Conservation (phyloP, 306 rosid genomes). For the Prinsepia uniflora region DNA sequence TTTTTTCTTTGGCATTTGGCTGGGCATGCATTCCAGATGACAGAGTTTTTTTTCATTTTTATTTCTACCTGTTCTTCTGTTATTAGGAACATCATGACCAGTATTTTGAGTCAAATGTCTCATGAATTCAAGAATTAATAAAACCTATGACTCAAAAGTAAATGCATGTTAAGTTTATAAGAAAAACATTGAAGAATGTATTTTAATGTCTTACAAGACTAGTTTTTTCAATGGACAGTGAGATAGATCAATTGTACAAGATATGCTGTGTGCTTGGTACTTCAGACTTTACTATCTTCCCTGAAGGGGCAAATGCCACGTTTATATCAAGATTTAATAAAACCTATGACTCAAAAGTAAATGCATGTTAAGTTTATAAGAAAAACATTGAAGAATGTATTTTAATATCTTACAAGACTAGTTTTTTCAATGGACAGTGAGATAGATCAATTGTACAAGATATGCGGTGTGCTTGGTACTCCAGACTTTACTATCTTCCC, state of each 20-base stretch:
- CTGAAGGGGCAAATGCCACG: slow-evolving; percentile 51
- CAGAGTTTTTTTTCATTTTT: neutral
- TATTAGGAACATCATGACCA: neutral
- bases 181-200: neutral
- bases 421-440: slow-evolving; percentile 51
- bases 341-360: neutral
- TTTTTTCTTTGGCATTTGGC: neutral
- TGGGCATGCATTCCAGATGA: neutral
- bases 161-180: neutral
- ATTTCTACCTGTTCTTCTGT: neutral
- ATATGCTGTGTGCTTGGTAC: slow-evolving; percentile 64
- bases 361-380: neutral
- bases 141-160: neutral
- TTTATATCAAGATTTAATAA: slow-evolving; percentile 22
- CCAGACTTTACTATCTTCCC: slow-evolving; percentile 63
- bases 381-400: neutral
- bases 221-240: slow-evolving; percentile 48
- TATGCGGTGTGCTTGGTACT: slow-evolving; percentile 61
- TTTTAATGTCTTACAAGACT: slow-evolving; percentile 17
- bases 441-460: slow-evolving; percentile 81
- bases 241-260: slow-evolving; percentile 81
- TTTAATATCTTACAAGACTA: slow-evolving; percentile 15
- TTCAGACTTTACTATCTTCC: slow-evolving; percentile 57
- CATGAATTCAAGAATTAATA: neutral
- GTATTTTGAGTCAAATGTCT: neutral